Conservation (phyloP, 306 rosid genomes). For the Purshia tridentata region DNA sequence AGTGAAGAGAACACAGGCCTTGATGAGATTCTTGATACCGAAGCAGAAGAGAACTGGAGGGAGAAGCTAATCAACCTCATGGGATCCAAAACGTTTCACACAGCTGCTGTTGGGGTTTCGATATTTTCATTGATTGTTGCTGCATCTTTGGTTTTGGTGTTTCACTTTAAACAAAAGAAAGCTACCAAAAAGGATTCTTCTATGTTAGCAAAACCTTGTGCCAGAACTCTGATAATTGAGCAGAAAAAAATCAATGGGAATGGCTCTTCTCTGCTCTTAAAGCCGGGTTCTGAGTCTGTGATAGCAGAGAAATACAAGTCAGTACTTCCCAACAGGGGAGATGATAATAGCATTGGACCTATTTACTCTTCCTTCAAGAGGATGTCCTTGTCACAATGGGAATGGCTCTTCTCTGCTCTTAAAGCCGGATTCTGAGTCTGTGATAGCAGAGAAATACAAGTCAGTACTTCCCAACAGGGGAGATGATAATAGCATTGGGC, state of each 20-base stretch:
- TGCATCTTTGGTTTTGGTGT: conserved; percentile 15
- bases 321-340: not conserved
- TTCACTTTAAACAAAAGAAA: conserved; percentile 16
- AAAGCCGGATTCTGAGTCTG: conserved; percentile 12
- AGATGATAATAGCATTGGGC: not conserved
- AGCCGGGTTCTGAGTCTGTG: conserved; percentile 11
- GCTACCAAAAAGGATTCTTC: conserved; percentile 10
- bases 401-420: conserved; percentile 6
- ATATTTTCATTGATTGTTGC: conserved; percentile 15
- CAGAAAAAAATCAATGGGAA: conserved; percentile 7
- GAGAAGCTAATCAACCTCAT: conserved; percentile 15
- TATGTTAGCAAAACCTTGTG: conserved; percentile 9
- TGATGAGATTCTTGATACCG: conserved; percentile 3
- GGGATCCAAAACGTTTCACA: conserved; percentile 4
- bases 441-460: not conserved
- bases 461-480: not conserved
- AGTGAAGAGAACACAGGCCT: not conserved
- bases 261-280: conserved; percentile 3
- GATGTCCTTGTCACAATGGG: not conserved
- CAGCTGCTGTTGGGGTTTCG: conserved; percentile 25
- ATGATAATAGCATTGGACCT: not conserved
- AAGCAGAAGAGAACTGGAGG: conserved; percentile 2
- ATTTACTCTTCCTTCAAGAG: conserved; percentile 19
- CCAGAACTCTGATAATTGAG: conserved; percentile 14
- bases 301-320: conserved; percentile 1